Evolutionary conservation across 805 yeast species (phyloP).

Genomic region (Candida insectorum): DNA sequence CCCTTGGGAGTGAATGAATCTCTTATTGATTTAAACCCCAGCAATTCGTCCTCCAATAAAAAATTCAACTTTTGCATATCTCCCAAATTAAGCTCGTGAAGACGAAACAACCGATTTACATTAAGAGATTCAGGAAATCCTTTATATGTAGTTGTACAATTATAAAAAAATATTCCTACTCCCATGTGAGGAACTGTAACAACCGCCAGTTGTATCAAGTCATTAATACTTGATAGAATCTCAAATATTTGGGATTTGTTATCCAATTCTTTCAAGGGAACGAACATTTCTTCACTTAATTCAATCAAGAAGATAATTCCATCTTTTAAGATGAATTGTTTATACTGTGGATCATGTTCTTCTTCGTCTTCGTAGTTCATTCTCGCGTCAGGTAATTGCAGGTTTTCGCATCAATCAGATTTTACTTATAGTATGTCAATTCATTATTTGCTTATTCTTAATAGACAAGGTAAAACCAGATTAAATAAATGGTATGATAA

Average conservation of each 20-base stretch:
- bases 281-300: slow-evolving; percentile 45
- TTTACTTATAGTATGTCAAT: slow-evolving; percentile 55
- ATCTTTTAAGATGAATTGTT: slow-evolving; percentile 52
- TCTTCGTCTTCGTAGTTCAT: slow-evolving; percentile 5
- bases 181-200: slow-evolving; percentile 67
- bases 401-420: not conserved
- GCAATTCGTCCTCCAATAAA: slow-evolving; percentile 41
- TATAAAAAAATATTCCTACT: slow-evolving; percentile 67
- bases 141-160: slow-evolving; percentile 35
- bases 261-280: slow-evolving; percentile 32
- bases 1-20: slow-evolving; percentile 11
- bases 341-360: slow-evolving; percentile 17
- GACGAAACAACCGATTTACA: slow-evolving; percentile 46
- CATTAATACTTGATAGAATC: slow-evolving; percentile 55
- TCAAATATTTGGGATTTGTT: slow-evolving; percentile 44
- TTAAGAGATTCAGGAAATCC: slow-evolving; percentile 34
- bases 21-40: slow-evolving; percentile 6
- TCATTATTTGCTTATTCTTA: slow-evolving; percentile 77
- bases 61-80: slow-evolving; percentile 57
- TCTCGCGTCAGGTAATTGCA: not conserved
- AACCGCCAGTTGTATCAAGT: slow-evolving; percentile 63
- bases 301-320: slow-evolving; percentile 65
- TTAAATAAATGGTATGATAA: slow-evolving; percentile 71
- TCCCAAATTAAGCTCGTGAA: slow-evolving; percentile 52
- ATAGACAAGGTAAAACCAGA: slow-evolving; percentile 91